Conservation (phyloP, 1,139 yeast species). For the Eremothecium sinecaudum region DNA sequence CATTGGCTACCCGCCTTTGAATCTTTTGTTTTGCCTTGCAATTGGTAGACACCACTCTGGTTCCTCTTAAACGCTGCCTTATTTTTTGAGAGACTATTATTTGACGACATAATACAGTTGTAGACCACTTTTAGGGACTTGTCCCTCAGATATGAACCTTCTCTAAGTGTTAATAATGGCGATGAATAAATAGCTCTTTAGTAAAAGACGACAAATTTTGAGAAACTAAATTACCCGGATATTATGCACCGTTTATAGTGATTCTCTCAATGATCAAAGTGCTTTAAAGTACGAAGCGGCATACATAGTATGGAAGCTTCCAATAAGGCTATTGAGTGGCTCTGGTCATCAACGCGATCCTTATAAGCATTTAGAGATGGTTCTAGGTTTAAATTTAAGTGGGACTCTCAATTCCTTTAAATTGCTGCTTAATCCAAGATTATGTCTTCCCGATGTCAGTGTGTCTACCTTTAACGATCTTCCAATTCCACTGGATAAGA, state of each 20-base stretch:
- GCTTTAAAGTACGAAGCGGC: no score
- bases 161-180: no score
- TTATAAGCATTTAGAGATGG: constrained; percentile 3
- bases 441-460: constrained; percentile 60
- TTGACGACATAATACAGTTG: background rate
- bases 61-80: background rate
- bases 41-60: background rate
- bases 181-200: no score
- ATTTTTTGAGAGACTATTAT: background rate
- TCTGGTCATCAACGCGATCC: no score
- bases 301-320: no score
- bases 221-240: no score
- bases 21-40: background rate
- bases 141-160: no score
- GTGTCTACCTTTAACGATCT: constrained; percentile 58
- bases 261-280: no score
- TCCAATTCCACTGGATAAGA: constrained; percentile 38
- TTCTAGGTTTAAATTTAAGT: constrained; percentile 41
- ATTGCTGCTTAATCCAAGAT: constrained; percentile 51
- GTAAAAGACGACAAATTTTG: no score
- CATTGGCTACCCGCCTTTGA: background rate
- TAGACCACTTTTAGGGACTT: no score
- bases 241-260: no score
- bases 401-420: constrained; percentile 64
- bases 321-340: no score